These are phyloP conservation scores for Microcos paniculata DNA, from an alignment of 345 rosid species.

Conservation along the genomic window DNA sequence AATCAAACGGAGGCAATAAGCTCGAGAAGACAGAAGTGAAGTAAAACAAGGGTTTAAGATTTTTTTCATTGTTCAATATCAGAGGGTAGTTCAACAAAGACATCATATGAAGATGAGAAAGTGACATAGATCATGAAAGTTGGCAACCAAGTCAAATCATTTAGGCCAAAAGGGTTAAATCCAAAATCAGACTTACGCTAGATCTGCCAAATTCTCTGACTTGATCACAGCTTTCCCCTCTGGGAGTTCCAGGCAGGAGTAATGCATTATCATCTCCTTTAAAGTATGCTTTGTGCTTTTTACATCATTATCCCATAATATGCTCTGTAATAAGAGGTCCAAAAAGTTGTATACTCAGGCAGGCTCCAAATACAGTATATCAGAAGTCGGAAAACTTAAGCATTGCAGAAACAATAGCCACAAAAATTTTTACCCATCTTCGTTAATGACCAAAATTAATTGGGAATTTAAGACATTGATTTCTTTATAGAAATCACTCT, in stretches of 20 bases:
- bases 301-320: slow-evolving; percentile 82
- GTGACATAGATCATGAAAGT: neutral
- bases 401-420: slow-evolving; percentile 2
- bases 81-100: neutral
- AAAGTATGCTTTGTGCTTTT: slow-evolving; percentile 87
- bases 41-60: neutral
- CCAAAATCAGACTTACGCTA: slow-evolving; percentile 57
- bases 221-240: slow-evolving; percentile 82
- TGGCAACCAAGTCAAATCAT: neutral
- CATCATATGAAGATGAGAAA: neutral
- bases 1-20: neutral
- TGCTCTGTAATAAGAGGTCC: slow-evolving; percentile 54
- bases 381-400: slow-evolving; percentile 1
- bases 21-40: neutral
- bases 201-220: slow-evolving; percentile 70
- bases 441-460: neutral
- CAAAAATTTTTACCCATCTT: neutral
- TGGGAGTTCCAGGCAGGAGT: slow-evolving; percentile 73
- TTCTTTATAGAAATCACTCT: neutral
- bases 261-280: slow-evolving; percentile 77
- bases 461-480: neutral
- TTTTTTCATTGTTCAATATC: neutral
- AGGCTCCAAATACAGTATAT: neutral
- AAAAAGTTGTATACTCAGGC: slow-evolving; percentile 17
- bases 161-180: neutral